Percentiles rank a stretch among this genome's conserved stretches.
phyloP scores from a whole-genome alignment of 2,329 filamentous ascomycete species.

The Calonectria leucothoes region DNA sequence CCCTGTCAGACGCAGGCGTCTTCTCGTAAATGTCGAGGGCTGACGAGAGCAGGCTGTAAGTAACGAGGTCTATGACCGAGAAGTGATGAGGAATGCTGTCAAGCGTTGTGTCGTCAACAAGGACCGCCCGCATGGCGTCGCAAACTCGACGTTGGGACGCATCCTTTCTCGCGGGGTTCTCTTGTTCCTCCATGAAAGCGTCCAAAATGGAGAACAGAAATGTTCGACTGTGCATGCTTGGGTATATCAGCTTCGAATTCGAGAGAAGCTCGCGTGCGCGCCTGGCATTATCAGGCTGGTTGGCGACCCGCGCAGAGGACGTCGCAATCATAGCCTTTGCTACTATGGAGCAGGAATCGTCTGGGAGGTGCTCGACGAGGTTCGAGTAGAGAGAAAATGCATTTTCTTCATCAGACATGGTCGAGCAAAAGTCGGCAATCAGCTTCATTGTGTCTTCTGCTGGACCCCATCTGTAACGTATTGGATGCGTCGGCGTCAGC shows the following conservation, averaged over 20 bases:
- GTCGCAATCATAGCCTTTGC: constrained; percentile 30
- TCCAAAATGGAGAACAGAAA: constrained; percentile 36
- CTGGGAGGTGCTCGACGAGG: constrained; percentile 25
- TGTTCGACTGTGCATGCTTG: background rate
- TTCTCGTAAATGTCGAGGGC: constrained; percentile 36
- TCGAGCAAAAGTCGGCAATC: constrained; percentile 40
- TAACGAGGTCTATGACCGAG: constrained; percentile 36
- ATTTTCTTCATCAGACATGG: constrained; percentile 40
- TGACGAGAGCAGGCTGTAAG: constrained; percentile 32
- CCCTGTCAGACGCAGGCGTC: background rate
- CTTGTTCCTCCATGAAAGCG: constrained; percentile 26
- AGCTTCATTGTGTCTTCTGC: constrained; percentile 33
- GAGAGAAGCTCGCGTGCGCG: constrained; percentile 29
- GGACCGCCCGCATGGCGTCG: constrained; percentile 14
- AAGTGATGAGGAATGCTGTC: constrained; percentile 22
- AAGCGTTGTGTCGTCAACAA: constrained; percentile 23
- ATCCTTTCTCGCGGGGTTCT: constrained; percentile 18
- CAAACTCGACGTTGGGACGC: constrained; percentile 11
- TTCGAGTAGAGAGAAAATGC: constrained; percentile 33
- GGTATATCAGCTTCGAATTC: background rate
- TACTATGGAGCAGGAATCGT: background rate
- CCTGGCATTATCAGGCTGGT: constrained; percentile 28
- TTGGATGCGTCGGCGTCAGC: background rate
- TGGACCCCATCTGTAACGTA: constrained; percentile 28
- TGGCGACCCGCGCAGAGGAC: constrained; percentile 34